A percentile compares a stretch with the other conserved stretches of the same genome.
Evolutionary conservation across 2,329 filamentous ascomycete species (phyloP).

Genomic region (Tolypocladium album): DNA sequence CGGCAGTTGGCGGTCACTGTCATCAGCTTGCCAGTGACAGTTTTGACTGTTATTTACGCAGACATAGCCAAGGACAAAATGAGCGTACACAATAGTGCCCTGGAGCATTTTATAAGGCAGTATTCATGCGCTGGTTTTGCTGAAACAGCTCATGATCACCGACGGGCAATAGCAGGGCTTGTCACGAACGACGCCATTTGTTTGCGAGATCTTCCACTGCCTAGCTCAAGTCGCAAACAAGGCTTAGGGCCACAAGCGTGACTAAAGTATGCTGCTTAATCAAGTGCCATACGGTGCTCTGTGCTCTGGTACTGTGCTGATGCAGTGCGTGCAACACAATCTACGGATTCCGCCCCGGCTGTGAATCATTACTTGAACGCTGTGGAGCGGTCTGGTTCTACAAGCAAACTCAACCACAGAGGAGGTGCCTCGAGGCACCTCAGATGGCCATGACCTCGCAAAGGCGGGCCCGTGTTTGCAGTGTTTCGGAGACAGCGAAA

Average conservation of each 20-base stretch:
- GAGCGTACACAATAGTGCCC: neutral
- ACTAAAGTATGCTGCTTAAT: neutral
- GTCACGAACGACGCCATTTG: neutral
- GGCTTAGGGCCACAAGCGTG: neutral
- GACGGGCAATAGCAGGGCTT: neutral
- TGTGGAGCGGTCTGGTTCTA: neutral
- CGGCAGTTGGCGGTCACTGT: neutral
- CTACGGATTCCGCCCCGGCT: neutral
- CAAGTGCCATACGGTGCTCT: neutral
- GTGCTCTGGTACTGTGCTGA: neutral
- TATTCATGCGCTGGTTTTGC: neutral
- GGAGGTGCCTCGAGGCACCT: neutral
- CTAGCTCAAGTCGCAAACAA: neutral
- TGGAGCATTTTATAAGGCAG: neutral
- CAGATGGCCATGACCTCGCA: neutral
- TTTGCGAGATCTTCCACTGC: neutral
- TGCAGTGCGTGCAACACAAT: neutral
- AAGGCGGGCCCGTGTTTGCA: neutral
- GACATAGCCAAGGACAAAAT: neutral
- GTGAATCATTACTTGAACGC: neutral
- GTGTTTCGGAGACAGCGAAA: neutral
- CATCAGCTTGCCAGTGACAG: neutral
- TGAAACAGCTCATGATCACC: no score
- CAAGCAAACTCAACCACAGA: no score
- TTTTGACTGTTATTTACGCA: neutral